These are phyloP conservation scores for Protomyces inundatus DNA, from an alignment of 1,139 yeast species.

Conservation along the genomic window DNA sequence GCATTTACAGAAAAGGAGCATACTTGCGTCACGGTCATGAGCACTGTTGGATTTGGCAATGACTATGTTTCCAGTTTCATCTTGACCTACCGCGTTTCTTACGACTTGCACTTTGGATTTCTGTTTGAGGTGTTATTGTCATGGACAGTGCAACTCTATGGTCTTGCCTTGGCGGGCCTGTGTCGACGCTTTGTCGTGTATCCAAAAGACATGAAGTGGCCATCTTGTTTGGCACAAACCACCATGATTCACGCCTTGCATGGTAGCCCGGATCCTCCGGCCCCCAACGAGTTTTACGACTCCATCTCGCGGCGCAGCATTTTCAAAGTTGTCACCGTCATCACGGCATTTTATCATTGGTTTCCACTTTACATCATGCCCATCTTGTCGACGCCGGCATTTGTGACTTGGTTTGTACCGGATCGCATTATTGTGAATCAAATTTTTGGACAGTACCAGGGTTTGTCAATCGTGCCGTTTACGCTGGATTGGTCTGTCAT, in stretches of 20 bases:
- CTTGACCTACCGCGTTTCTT: constrained; percentile 52
- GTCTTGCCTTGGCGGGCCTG: constrained; percentile 62
- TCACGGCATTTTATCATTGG: constrained; percentile 40
- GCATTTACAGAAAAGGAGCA: constrained; percentile 69
- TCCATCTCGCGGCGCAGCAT: constrained; percentile 35
- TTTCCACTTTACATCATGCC: constrained; percentile 52
- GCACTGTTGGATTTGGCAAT: constrained; percentile 53
- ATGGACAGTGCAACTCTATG: constrained; percentile 48
- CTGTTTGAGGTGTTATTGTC: constrained; percentile 53
- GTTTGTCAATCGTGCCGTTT: constrained; percentile 59
- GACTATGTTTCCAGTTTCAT: constrained; percentile 60
- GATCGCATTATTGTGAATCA: constrained; percentile 54
- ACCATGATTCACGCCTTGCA: constrained; percentile 20
- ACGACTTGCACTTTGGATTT: constrained; percentile 46
- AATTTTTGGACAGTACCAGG: constrained; percentile 55
- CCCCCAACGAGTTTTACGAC: constrained; percentile 48
- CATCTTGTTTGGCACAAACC: constrained; percentile 35
- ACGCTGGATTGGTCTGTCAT: constrained; percentile 54
- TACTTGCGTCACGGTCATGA: constrained; percentile 57
- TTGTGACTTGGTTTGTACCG: constrained; percentile 56
- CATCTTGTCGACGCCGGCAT: constrained; percentile 50
- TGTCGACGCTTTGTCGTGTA: constrained; percentile 53
- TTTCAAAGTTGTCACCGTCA: no score
- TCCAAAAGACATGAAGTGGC: constrained; percentile 64
- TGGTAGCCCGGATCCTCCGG: constrained; percentile 47